Percentiles rank a stretch among this genome's conserved stretches.
These are phyloP conservation scores for Neurospora sp. DNA, from an alignment of 495 filamentous ascomycete genomes.

Conservation along the genomic window DNA sequence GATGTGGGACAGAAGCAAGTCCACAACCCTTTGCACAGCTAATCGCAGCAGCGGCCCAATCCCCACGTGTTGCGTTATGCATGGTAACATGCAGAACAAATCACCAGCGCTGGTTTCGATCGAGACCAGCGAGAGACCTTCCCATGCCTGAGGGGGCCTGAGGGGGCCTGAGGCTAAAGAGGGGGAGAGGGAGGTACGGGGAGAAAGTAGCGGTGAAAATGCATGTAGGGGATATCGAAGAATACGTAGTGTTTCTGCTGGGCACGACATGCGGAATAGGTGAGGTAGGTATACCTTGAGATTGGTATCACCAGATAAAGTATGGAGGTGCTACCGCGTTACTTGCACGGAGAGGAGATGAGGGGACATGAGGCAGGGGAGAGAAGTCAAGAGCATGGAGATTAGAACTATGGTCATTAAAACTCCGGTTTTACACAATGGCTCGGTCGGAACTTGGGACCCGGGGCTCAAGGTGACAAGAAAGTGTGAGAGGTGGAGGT, in stretches of 20 bases:
- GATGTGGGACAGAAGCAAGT: no score
- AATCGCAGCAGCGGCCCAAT: no score
- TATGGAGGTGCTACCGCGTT: neutral
- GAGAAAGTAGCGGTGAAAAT: neutral
- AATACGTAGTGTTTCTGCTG: neutral
- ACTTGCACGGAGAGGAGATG: neutral
- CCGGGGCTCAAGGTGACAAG: neutral
- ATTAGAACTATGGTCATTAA: neutral
- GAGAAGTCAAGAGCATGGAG: accelerated
- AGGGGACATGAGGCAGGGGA: neutral
- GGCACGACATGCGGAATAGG: neutral
- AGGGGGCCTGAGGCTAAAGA: no score
- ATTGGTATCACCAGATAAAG: neutral
- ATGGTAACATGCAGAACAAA: neutral
- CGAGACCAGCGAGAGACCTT: no score
- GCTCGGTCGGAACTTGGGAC: neutral
- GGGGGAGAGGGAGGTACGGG: no score
- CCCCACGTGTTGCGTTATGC: no score
- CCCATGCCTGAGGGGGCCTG: no score
- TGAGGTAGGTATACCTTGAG: neutral
- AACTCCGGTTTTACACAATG: neutral
- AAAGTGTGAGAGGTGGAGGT: neutral
- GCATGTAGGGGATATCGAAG: neutral
- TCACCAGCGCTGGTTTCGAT: no score
- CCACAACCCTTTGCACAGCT: no score